phyloP scores from a whole-genome alignment of 2,329 filamentous ascomycete species.

The Eurotiales sp. region DNA sequence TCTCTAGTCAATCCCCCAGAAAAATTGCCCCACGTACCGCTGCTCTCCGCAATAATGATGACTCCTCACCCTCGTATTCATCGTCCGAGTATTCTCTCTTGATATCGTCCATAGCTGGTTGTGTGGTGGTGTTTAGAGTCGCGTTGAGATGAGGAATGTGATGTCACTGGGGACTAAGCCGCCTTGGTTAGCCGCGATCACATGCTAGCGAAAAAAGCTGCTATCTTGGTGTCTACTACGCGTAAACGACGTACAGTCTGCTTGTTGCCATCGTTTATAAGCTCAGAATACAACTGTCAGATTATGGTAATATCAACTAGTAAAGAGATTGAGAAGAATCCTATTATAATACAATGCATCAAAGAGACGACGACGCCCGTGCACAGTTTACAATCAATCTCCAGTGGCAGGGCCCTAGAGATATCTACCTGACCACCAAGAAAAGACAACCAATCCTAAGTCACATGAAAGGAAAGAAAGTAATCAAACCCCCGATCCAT shows the following conservation, averaged over 20 bases:
- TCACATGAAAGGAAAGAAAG: conserved; percentile 12
- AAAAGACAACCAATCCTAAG: conserved; percentile 4
- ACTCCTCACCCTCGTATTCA: conserved; percentile 9
- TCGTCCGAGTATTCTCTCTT: conserved; percentile 6
- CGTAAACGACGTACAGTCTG: not conserved
- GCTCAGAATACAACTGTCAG: not conserved
- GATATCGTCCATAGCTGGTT: conserved; percentile 7
- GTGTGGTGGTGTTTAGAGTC: not conserved
- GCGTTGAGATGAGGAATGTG: conserved; percentile 7
- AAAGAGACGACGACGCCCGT: conserved; percentile 11
- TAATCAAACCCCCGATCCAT: conserved; percentile 5
- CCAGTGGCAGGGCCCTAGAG: conserved; percentile 1
- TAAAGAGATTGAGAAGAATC: not conserved
- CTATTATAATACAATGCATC: conserved; percentile 10
- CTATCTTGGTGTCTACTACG: no score
- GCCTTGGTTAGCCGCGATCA: conserved; percentile 5
- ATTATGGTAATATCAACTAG: not conserved
- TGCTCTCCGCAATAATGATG: conserved; percentile 4
- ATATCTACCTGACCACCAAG: conserved; percentile 3
- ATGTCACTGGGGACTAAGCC: conserved; percentile 9
- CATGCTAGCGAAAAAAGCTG: conserved; percentile 6
- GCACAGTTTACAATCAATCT: conserved; percentile 12
- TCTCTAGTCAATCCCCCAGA: no score
- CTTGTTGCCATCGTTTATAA: no score
- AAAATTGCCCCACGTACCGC: conserved; percentile 3